Evolutionary conservation across 768 basidiomycete species (phyloP), one percentile per base, ranked within the genome.

Genomic region (Russula vinacea): DNA sequence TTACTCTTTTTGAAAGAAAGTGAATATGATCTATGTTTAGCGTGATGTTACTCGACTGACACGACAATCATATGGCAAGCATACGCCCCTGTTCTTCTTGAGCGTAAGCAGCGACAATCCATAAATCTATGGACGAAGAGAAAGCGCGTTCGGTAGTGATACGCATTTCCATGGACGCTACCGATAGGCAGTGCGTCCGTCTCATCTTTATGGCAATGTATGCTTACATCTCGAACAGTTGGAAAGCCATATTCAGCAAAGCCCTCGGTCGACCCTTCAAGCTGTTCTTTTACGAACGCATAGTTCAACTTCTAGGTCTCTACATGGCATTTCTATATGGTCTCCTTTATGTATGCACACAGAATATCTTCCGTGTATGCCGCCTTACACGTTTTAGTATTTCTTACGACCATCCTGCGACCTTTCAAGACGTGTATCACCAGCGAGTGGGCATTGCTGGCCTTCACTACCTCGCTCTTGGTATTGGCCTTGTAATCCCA

Each of bases 271-370:
- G 90, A n/a, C 92, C 92, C 0, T 88, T 93, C 74, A 69, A 74
- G 5, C 71, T 92, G 13, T 87, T 90, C 61, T 69, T 60, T 0
- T 70, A 69, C 5, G 89, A 92, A 70, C 82, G 85, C 0, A 88
- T 91, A 68, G 76, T 89, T 22, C 88, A 89, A 68, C 71, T 89
- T 2, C 74, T 91, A 11, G 84, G 85, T 0, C 3, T 84, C 0
- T 91, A 89, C 65, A 83, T 88, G 81, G 84, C 87, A 0, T 84
- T 88, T 67, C 70, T 88, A 16, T 92, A 87, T 62, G 90, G 62
- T 42, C 59, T 49, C 14, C 50, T 71, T n/a, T 71, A 71, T 22
- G 69, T 69, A 58, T 37, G 69, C 53, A 24, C 11, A 3, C 26
- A 3, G 14, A 11, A 24, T 56, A 53, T 24, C 11, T 29, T 11